A percentile compares a stretch with the other conserved stretches of the same genome.
Conservation (phyloP, 2,329 filamentous ascomycete species). For the Hortaea werneckii region DNA sequence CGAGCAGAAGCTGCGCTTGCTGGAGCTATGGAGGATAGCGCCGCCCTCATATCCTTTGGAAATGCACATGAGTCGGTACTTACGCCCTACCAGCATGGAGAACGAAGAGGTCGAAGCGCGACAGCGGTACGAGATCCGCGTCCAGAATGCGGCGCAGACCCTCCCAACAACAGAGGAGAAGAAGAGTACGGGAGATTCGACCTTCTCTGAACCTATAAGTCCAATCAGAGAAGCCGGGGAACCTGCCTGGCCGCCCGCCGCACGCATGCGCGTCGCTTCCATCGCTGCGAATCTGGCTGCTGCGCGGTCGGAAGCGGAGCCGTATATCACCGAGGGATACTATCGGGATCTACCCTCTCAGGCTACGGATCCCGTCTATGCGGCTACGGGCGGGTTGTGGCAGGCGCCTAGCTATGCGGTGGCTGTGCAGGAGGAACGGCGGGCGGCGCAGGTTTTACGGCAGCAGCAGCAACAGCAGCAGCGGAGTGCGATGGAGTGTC, state of each 20-base stretch:
- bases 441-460: no score
- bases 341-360: constrained; percentile 49
- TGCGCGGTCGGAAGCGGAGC: constrained; percentile 45
- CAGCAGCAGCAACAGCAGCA: constrained; percentile 20
- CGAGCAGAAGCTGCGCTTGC: constrained; percentile 60
- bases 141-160: no score
- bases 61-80: constrained; percentile 41
- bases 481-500: constrained; percentile 50
- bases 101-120: constrained; percentile 47
- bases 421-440: constrained; percentile 1
- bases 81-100: constrained; percentile 45
- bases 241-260: constrained; percentile 18
- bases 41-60: constrained; percentile 49
- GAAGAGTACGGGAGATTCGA: constrained; percentile 16
- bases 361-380: constrained; percentile 62
- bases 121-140: constrained; percentile 47
- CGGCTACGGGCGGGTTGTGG: constrained; percentile 28
- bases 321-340: constrained; percentile 79
- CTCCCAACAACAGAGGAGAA: no score
- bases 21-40: constrained; percentile 78
- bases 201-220: constrained; percentile 15
- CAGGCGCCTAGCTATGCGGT: constrained; percentile 24
- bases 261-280: constrained; percentile 20
- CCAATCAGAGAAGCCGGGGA: constrained; percentile 17
- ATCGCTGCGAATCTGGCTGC: constrained; percentile 9